Base-by-base conservation (phyloP, 2,329 filamentous ascomycete species). In the Reticulascus tulasneorum region DNA sequence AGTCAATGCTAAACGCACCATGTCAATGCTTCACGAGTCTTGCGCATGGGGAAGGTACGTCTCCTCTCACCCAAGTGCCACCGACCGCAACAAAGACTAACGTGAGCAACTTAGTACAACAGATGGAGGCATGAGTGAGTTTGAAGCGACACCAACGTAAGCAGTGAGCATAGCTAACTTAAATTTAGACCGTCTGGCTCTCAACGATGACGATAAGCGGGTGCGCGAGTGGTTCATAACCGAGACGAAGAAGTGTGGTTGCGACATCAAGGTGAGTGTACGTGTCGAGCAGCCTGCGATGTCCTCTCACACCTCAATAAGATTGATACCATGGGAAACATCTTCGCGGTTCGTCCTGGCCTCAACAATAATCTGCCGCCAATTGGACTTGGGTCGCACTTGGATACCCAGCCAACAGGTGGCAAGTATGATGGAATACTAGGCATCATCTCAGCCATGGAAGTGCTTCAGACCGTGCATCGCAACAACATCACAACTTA, bases 311-410 rank as follows among this genome's bases (percentile, higher is more conserved):
- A n/a, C n/a, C n/a, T n/a, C n/a, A n/a, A n/a, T n/a, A n/a, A n/a
- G n/a, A 59, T 86, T 2, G 86, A 93, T 54, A 66, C 75, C 17
- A 88, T 91, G 76, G 86, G 85, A 17, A 91, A 91, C 48, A 84
- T 84, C 40, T 91, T 91, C 53, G 84, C 85, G 2, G 68, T 87
- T 4, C 73, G 82, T 4, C 74, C 79, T 4, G 85, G 85, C 2
- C 63, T 72, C 38, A 59, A 61, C 34, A 63, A 69, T 13, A 66
- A 75, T 23, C 75, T 74, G 4, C 67, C 77, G 9, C 73, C 84
- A 1, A 84, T 80, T 1, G 85, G 79, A 46, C 81, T 78, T 13
- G 84, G 84, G 3, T 83, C 77, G 6, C 84, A 89, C 56, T 53
- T 83, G 3, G 79, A 83, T 49, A 82, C 77, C 0, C 78, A 81